Conservation (phyloP, 2,329 filamentous ascomycete species). For the Aspergillus jensenii region DNA sequence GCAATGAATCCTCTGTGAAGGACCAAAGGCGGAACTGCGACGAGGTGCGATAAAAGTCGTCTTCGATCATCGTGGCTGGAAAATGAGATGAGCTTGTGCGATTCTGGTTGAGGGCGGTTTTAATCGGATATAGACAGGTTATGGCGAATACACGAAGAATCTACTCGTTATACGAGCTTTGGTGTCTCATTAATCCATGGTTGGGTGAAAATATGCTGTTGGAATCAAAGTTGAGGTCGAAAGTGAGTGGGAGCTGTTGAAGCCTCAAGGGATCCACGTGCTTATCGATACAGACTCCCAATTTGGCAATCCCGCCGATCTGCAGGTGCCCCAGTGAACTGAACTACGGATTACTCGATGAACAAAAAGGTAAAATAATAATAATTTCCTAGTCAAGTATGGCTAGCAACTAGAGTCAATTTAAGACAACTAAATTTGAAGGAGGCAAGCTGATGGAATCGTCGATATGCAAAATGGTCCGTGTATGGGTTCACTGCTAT, state of each 20-base stretch:
- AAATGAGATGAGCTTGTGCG: neutral
- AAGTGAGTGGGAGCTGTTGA: neutral
- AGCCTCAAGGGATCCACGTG: constrained; percentile 16
- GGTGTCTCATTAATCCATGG: constrained; percentile 3
- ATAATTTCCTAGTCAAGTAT: neutral
- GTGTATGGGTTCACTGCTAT: constrained; percentile 5
- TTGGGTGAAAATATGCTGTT: no score
- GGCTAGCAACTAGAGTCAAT: neutral
- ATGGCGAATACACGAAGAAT: neutral
- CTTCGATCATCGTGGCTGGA: constrained; percentile 69
- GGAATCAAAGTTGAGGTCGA: neutral
- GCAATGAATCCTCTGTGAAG: constrained; percentile 72
- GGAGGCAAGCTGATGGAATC: neutral
- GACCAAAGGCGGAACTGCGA: constrained; percentile 94
- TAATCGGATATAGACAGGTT: neutral
- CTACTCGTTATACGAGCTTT: neutral
- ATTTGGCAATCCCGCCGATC: neutral
- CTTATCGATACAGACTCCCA: constrained; percentile 21
- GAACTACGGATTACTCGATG: neutral
- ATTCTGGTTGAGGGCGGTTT: neutral
- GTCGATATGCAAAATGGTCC: neutral
- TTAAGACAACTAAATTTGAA: neutral
- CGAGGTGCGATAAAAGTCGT: constrained; percentile 84
- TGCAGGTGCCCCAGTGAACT: neutral
- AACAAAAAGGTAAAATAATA: neutral